phyloP scores from a whole-genome alignment of 2,329 filamentous ascomycete genomes.

The Zasmidium angulare region DNA sequence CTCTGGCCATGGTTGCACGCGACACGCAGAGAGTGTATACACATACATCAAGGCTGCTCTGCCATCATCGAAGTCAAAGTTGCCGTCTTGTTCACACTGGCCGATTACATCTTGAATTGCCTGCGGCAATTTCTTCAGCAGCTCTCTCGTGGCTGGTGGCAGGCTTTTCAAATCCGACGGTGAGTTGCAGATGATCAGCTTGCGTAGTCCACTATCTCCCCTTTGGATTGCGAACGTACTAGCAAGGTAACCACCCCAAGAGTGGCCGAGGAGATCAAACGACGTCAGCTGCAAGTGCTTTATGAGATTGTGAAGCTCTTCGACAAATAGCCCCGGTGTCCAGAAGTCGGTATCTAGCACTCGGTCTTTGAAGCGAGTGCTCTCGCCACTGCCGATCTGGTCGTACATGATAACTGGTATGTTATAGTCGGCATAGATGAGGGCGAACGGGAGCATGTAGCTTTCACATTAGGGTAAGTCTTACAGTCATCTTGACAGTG shows the following conservation, averaged over 20 bases:
- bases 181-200: slow-evolving; percentile 28
- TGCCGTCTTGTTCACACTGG: background rate
- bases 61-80: background rate
- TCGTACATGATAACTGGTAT: slow-evolving; percentile 52
- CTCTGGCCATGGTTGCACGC: background rate
- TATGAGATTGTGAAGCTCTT: slow-evolving; percentile 49
- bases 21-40: background rate
- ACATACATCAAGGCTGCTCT: background rate
- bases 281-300: slow-evolving; percentile 32
- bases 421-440: slow-evolving; percentile 16
- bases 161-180: background rate
- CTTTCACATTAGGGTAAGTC: background rate
- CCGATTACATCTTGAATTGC: background rate
- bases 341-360: slow-evolving; percentile 45
- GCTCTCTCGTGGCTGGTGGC: background rate
- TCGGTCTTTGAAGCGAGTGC: slow-evolving; percentile 47
- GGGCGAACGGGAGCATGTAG: background rate
- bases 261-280: slow-evolving; percentile 47
- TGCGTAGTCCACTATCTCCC: slow-evolving; percentile 34
- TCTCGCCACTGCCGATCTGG: slow-evolving; percentile 49
- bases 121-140: background rate
- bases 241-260: slow-evolving; percentile 52
- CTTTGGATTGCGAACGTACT: slow-evolving; percentile 37
- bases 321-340: slow-evolving; percentile 44
- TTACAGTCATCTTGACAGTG: background rate